These are phyloP conservation scores for Calocybe gangraenosa DNA, from an alignment of 768 basidiomycete genomes.

Conservation along the genomic window DNA sequence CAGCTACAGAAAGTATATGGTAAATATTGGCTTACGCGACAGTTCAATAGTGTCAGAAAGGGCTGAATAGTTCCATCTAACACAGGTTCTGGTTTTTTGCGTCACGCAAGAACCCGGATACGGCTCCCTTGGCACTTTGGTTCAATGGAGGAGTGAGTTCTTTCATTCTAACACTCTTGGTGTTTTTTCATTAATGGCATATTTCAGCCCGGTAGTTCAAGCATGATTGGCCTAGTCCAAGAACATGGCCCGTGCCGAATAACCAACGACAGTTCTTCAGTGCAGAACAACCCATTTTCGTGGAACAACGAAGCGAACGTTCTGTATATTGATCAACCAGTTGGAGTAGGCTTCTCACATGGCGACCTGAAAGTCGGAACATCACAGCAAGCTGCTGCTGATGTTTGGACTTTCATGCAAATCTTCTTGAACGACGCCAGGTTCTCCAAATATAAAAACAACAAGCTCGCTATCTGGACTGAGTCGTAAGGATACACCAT, in stretches of 20 bases:
- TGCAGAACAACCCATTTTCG: constrained; percentile 48
- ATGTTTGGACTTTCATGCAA: constrained; percentile 61
- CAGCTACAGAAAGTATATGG: constrained; percentile 56
- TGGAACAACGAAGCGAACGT: constrained; percentile 59
- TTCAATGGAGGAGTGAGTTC: constrained; percentile 55
- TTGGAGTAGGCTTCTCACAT: constrained; percentile 61
- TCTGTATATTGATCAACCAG: constrained; percentile 62
- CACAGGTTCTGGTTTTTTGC: constrained; percentile 69
- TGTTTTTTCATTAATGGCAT: neutral
- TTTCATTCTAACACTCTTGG: neutral
- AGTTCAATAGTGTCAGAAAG: neutral
- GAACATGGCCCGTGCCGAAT: constrained; percentile 74
- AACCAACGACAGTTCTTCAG: constrained; percentile 45
- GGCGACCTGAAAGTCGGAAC: constrained; percentile 46
- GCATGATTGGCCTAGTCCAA: constrained; percentile 66
- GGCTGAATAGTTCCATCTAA: neutral
- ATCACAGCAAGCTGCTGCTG: constrained; percentile 48
- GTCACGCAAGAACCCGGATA: constrained; percentile 55
- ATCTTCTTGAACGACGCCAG: constrained; percentile 54
- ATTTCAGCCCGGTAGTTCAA: constrained; percentile 47
- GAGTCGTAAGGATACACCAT: constrained; percentile 39
- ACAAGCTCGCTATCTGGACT: constrained; percentile 57
- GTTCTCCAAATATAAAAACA: constrained; percentile 42
- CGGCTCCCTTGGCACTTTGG: constrained; percentile 63
- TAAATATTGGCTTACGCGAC: constrained; percentile 15